Base-by-base conservation (phyloP, 1,284 basidiomycete species). In the Cryptococcus depauperatus region DNA sequence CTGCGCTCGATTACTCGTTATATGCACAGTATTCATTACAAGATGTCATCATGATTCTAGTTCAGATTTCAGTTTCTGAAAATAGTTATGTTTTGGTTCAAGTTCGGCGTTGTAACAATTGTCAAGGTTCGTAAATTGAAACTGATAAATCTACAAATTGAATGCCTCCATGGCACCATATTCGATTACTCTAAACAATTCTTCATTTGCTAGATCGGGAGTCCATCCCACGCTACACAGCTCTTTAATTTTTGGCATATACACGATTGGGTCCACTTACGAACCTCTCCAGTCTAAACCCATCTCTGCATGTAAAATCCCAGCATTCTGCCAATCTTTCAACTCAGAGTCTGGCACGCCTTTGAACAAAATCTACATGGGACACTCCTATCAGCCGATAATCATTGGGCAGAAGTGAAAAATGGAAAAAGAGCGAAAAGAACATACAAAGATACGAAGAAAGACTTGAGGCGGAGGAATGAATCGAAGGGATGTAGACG, bases 161-260 rank as follows among this genome's bases (percentile, higher is more conserved):
- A 27, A 14, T 11, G 61, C 65, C 56, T 54, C 68, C 68, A 68
- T 66, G 5, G 64, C 62, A 4, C 60, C 64, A 43, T 67, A 68
- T 50, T 70, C 68, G 35, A 70, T 59, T 16, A 66, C 62, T 29
- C 68, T 56, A 46, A 68, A 70, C 34, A 67, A 48, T 14, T 37
- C 49, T 22, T 66, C 64, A 47, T 70, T 58, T 22, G 47, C 35
- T 37, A 68, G 37, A 21, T 58, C 53, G 2, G 52, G 48, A 4
- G 54, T 54, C 55, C 59, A 66, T 1, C 61, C 59, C 14, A 68
- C 57, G 2, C 66, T 69, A 39, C 1, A 4, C 25, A 21, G 16
- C 26, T n/a, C 26, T 6, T 46, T 21, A 45, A 39, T 26, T 28
- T 9, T 23, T 23, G 11, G 3, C 10, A 16, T 16, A 34, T 28